Base-by-base conservation (phyloP, 352 stramenopile genomes). In the Phytophthora ohioensis region DNA sequence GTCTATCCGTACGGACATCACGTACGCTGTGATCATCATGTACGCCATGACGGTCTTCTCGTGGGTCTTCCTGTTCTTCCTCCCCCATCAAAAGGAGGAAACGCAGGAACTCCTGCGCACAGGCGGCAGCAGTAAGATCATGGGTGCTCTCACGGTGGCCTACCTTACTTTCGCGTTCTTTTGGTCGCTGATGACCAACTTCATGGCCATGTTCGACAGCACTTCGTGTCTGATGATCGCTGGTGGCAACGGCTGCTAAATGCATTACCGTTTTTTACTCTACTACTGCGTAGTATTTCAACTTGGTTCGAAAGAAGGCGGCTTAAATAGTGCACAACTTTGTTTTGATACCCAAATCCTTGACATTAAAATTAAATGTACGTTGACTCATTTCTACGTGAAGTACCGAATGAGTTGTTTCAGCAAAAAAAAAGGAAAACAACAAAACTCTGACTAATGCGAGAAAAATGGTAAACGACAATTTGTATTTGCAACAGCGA, bases 141-240 rank as follows among this genome's bases (percentile, higher is more conserved):
- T 78, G 3, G 76, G 76, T 12, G 48, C 47, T 5, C 2, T 78
- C n/a, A 81, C 74, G 7, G 51, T 81, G 21, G 31, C 41, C 38
- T 76, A 78, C 51, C 30, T 85, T 4, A 36, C 47, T 0, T 69
- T 82, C 36, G 70, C 67, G 0, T 61, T 82, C 11, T 5, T 71
- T 0, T 84, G 77, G 68, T 82, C 77, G 1, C 35, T 82, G 8
- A 79, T 72, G 69, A 73, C 67, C 41, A 80, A 81, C 49, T 66
- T 78, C 42, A 70, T 83, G 64, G 74, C 67, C 12, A 82, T 82
- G 12, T 80, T 69, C 49, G 65, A 75, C 36, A 70, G 64, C 30
- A 84, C 77, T n/a, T 75, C 65, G 42, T 85, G 78, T 38, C 41
- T 82, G 17, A 48, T 70, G 3, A 78, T 85, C 62, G 78, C 66